A percentile compares a stretch with the other conserved stretches of the same genome.
Evolutionary conservation across 495 filamentous ascomycete genomes (phyloP).

Genomic region (Aspergillus hancockii): DNA sequence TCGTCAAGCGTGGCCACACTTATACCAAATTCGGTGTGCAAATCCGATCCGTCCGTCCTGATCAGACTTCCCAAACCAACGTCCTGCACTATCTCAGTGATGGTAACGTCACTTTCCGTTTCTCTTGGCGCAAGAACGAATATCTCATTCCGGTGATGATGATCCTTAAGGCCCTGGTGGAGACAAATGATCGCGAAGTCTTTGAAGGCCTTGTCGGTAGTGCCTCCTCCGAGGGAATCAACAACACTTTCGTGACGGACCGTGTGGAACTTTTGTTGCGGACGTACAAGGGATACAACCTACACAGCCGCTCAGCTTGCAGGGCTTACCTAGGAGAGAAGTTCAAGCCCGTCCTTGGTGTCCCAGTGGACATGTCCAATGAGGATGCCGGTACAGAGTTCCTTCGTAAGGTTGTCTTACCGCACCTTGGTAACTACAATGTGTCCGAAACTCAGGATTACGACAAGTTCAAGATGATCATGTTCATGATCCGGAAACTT

Average conservation of each 20-base stretch:
- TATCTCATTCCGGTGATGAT: constrained; percentile 93
- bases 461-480: constrained; percentile 91
- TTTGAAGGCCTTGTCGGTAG: constrained; percentile 84
- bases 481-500: constrained; percentile 95
- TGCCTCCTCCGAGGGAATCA: constrained; percentile 68
- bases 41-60: constrained; percentile 86
- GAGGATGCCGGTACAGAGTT: constrained; percentile 90
- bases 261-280: constrained; percentile 88
- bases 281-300: constrained; percentile 85
- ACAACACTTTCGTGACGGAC: constrained; percentile 92
- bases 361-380: constrained; percentile 76
- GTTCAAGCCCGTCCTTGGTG: constrained; percentile 81
- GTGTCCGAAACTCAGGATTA: constrained; percentile 78
- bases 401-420: constrained; percentile 82
- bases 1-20: constrained; percentile 75
- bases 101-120: constrained; percentile 93
- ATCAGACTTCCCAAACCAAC: constrained; percentile 97
- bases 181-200: constrained; percentile 95
- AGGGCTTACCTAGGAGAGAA: constrained; percentile 82
- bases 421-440: constrained; percentile 80
- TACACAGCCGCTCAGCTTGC: constrained; percentile 76
- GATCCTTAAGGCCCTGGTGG: constrained; percentile 90
- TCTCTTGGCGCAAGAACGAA: constrained; percentile 97
- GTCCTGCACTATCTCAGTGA: constrained; percentile 93
- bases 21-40: constrained; percentile 91